Evolutionary conservation across 177 flowering plant genomes (phyloP), one percentile per base, ranked within the genome.

Genomic region (Vitis hybrid): DNA sequence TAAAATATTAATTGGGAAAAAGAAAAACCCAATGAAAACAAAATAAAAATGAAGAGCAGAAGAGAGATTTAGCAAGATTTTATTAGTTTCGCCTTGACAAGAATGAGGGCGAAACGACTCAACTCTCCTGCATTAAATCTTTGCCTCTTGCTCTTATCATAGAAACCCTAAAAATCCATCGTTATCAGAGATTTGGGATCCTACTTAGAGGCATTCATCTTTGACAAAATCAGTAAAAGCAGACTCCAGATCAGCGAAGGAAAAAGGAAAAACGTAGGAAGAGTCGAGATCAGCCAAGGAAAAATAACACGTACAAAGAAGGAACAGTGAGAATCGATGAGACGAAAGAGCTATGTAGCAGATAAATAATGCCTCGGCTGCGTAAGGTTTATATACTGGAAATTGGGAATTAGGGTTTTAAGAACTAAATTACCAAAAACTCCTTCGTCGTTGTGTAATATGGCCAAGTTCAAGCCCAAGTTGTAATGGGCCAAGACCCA

Each of bases 41-140:
- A 7, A 53, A 4, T 1, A 13, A 20, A 65, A 62, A 6, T 33
- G 26, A 55, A 55, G 66, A 18, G 5, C 2, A 57, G 14, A 18
- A 13, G 39, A 11, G 13, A 5, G 18, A 81, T 81, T 19, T 81
- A 10, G 76, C 86, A 80, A 80, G 70, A 9, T 10, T 1, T 72
- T 64, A 85, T 85, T 85, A 83, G 74, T 86, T 85, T 72, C 75
- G 74, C 86, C 85, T 39, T 9, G 20, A 63, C 16, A 2, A 61
- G 11, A 7, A 53, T 79, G 12, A 49, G 67, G 80, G 81, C 82
- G 78, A 75, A 84, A 81, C 62, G 85, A 84, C 87, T 84, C 87
- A 84, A 84, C 85, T 1, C 61, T 45, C 60, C 79, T 81, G 89
- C 84, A 64, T 2, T 19, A 56, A 62, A 48, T 72, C 26, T 78